phyloP scores from a whole-genome alignment of 352 stramenopile genomes.

The Globisporangium solare region DNA sequence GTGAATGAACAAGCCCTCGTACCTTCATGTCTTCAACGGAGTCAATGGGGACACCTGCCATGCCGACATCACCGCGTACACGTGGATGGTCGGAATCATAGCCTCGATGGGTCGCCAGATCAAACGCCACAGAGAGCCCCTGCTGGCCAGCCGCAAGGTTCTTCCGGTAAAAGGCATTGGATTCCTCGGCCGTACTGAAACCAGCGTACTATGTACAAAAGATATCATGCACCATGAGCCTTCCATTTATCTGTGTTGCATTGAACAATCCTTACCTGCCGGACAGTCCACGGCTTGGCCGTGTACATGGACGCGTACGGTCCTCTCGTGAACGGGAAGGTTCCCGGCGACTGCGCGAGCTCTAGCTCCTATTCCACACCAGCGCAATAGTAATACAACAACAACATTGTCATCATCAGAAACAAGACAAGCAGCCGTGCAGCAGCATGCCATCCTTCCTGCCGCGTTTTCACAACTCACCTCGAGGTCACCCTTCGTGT shows the following conservation, averaged over 20 bases:
- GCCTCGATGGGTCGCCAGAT: conserved; percentile 96
- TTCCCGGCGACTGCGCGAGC: conserved; percentile 63
- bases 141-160: conserved; percentile 90
- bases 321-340: conserved; percentile 92
- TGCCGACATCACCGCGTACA: conserved; percentile 95
- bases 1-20: conserved; percentile 17
- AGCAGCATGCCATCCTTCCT: not conserved
- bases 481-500: conserved; percentile 84
- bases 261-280: conserved; percentile 40
- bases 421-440: no score
- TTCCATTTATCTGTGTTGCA: not conserved
- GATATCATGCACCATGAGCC: not conserved
- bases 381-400: no score
- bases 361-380: conserved; percentile 32
- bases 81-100: conserved; percentile 96
- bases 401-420: no score
- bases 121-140: conserved; percentile 95
- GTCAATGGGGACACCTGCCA: conserved; percentile 96
- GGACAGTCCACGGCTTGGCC: conserved; percentile 91
- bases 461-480: conserved; percentile 2
- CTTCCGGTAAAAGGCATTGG: conserved; percentile 95
- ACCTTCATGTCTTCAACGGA: conserved; percentile 95
- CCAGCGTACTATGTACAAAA: conserved; percentile 84
- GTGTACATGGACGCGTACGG: conserved; percentile 98
- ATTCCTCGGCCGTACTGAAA: conserved; percentile 96